These are phyloP conservation scores for Kandelia obovata DNA, from an alignment of 345 rosid genomes.

Conservation along the genomic window DNA sequence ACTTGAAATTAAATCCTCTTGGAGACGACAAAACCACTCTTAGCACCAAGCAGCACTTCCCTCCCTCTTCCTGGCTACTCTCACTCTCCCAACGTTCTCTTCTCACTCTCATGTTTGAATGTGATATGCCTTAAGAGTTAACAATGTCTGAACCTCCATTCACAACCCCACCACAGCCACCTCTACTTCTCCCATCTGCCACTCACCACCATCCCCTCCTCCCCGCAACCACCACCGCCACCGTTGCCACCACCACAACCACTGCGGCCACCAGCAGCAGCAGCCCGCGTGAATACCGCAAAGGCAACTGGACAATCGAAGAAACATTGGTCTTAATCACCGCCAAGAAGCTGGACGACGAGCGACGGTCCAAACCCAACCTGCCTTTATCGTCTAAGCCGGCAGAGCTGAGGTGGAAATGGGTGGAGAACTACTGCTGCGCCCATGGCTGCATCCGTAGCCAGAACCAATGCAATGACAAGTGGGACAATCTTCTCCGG, in stretches of 20 bases:
- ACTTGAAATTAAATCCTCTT: no score
- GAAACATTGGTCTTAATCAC: constrained; percentile 34
- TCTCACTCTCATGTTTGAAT: not conserved
- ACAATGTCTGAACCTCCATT: constrained; percentile 31
- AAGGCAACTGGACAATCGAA: constrained; percentile 39
- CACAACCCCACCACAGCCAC: constrained; percentile 6
- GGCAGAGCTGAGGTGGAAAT: constrained; percentile 34
- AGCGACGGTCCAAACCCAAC: constrained; percentile 26
- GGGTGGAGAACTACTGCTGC: constrained; percentile 45
- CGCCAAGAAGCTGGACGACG: constrained; percentile 37
- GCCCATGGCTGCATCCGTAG: constrained; percentile 31
- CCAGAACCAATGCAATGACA: constrained; percentile 47
- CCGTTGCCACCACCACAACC: not conserved
- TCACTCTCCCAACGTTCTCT: not conserved
- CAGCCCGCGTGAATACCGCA: constrained; percentile 29
- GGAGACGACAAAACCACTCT: constrained; percentile 10
- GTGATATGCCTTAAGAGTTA: not conserved
- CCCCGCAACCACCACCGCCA: constrained; percentile 2
- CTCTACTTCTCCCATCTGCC: not conserved
- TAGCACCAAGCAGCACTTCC: not conserved
- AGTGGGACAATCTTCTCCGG: constrained; percentile 45
- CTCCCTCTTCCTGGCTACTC: not conserved
- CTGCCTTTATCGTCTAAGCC: constrained; percentile 11
- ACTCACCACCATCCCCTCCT: not conserved
- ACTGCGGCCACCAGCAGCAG: not conserved